Percentiles rank a stretch among this genome's conserved stretches.
These are phyloP conservation scores for Mycena polygramma DNA, from an alignment of 768 basidiomycete species.

Conservation along the genomic window DNA sequence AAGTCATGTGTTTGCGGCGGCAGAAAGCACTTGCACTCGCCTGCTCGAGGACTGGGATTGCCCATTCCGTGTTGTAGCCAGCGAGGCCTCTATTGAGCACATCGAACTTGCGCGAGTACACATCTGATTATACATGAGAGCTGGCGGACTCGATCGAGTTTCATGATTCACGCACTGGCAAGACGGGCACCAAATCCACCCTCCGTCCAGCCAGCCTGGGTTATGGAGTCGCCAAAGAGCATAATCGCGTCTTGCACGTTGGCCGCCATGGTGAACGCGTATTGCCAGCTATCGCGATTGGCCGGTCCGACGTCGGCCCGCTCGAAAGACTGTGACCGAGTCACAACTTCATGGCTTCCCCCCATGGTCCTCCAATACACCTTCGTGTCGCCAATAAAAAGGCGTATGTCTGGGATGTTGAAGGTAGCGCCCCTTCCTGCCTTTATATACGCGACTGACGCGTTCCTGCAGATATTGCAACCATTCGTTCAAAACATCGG, in stretches of 20 bases:
- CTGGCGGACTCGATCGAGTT: no score
- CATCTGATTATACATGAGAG: slow-evolving; percentile 57
- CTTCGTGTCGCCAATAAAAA: slow-evolving; percentile 83
- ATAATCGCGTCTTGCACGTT: slow-evolving; percentile 74
- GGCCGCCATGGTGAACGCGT: slow-evolving; percentile 61
- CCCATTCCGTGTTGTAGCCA: slow-evolving; percentile 93
- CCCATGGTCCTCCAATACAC: slow-evolving; percentile 55
- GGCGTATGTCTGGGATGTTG: slow-evolving; percentile 91
- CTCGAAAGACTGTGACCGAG: not conserved
- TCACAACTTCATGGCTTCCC: slow-evolving; percentile 18
- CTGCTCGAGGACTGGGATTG: slow-evolving; percentile 82
- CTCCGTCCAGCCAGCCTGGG: slow-evolving; percentile 73
- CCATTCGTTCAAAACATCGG: slow-evolving; percentile 81
- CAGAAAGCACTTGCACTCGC: slow-evolving; percentile 50
- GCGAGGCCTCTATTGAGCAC: slow-evolving; percentile 87
- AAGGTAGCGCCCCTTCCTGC: slow-evolving; percentile 61
- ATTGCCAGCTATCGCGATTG: not conserved
- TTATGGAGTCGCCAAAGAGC: slow-evolving; percentile 88
- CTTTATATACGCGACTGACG: slow-evolving; percentile 16
- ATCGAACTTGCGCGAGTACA: slow-evolving; percentile 85
- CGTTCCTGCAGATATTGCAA: slow-evolving; percentile 74
- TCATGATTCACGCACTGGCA: slow-evolving; percentile 61
- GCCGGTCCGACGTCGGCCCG: not conserved
- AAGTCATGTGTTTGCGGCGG: not conserved
- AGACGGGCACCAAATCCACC: slow-evolving; percentile 79